Conservation (phyloP, 1,139 yeast species). For the Lodderomyces parapsilosis region DNA sequence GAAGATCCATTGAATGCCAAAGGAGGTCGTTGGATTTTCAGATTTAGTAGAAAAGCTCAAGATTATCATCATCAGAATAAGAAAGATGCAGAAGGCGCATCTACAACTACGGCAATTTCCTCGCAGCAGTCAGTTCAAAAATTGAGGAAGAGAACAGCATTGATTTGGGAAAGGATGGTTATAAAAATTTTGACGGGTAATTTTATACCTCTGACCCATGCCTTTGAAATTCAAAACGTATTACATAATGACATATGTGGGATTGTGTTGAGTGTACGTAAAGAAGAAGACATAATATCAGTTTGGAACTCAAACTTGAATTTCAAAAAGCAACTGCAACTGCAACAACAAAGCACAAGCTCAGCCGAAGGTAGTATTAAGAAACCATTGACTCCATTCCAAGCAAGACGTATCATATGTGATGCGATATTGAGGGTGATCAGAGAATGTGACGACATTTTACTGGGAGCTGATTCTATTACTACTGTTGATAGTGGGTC, state of each 20-base stretch:
- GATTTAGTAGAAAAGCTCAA: constrained; percentile 37
- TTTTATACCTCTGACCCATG: constrained; percentile 34
- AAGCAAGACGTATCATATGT: constrained; percentile 49
- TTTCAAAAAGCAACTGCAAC: constrained; percentile 19
- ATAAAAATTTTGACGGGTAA: constrained; percentile 46
- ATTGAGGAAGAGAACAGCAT: constrained; percentile 37
- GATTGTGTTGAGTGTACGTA: constrained; percentile 49
- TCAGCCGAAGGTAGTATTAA: constrained; percentile 7
- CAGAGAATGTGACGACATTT: constrained; percentile 48
- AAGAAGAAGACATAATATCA: constrained; percentile 50
- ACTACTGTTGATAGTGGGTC: constrained; percentile 34
- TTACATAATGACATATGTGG: constrained; percentile 51
- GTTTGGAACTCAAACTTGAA: constrained; percentile 55
- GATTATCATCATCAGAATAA: neutral
- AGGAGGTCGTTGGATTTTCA: constrained; percentile 69
- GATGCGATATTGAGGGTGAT: constrained; percentile 47
- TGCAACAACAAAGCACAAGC: constrained; percentile 13
- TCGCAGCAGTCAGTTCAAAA: constrained; percentile 13
- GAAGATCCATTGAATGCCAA: constrained; percentile 63
- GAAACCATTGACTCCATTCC: constrained; percentile 41
- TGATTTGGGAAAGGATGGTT: constrained; percentile 55
- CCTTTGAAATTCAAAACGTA: constrained; percentile 33
- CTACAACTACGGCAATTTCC: neutral
- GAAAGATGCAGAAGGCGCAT: too few species aligned
- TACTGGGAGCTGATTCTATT: constrained; percentile 32